Evolutionary conservation across 2,329 filamentous ascomycete species (phyloP).

Genomic region (Trichoderma oligosporum): DNA sequence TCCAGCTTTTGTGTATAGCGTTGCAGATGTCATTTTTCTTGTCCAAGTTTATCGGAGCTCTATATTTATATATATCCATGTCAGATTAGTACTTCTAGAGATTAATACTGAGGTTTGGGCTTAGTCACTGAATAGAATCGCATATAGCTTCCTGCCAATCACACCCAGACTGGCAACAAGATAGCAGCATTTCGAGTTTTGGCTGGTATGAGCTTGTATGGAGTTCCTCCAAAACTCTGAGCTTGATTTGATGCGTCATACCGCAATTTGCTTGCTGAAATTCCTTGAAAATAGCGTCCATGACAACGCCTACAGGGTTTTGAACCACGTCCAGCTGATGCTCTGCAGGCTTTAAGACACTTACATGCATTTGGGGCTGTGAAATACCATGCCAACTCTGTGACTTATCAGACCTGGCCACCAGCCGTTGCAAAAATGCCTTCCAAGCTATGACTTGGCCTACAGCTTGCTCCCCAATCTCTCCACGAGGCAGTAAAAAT

Average conservation of each 20-base stretch:
- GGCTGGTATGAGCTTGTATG: neutral
- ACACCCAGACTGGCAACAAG: constrained; percentile 10
- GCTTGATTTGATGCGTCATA: constrained; percentile 5
- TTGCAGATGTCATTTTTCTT: constrained; percentile 11
- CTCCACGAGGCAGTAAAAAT: neutral
- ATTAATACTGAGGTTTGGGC: no score
- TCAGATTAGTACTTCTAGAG: neutral
- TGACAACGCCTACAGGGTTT: constrained; percentile 10
- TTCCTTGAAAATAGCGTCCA: constrained; percentile 15
- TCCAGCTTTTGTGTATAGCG: constrained; percentile 4
- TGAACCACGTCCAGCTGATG: neutral
- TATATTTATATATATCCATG: neutral
- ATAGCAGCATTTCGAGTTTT: constrained; percentile 15
- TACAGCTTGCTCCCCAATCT: neutral
- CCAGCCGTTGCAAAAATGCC: neutral
- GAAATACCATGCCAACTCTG: neutral
- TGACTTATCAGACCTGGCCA: neutral
- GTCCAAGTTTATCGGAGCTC: neutral
- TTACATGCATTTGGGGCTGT: neutral
- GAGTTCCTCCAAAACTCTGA: constrained; percentile 8
- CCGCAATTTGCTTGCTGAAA: constrained; percentile 13
- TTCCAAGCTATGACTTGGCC: neutral
- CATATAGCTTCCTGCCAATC: constrained; percentile 16
- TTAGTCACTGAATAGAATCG: constrained; percentile 6
- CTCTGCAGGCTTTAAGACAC: no score